Base-by-base conservation (phyloP, 768 basidiomycete species). In the Erythrobasidium yunnanense region DNA sequence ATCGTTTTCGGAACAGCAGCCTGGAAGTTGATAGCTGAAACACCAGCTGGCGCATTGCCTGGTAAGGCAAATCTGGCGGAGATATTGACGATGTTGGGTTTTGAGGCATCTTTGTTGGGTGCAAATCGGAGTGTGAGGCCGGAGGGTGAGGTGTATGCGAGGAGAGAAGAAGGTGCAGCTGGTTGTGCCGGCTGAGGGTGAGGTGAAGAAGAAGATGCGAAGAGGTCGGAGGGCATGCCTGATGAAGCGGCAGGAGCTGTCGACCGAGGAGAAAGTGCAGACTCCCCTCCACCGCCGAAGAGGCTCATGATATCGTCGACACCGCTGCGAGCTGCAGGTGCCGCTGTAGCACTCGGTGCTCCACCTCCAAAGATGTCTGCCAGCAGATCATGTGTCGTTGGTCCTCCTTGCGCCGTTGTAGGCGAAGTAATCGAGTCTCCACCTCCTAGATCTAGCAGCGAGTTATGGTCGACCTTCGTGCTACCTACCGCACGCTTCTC, bases 1-100 rank as follows among this genome's bases (percentile, higher is more conserved):
- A 95, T 92, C 0, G 91, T 87, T 82, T 90, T 93, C 2, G 93
- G 93, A 6, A 99, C 93, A 6, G 93, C 95, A 42, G 91, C 95
- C 75, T 97, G 95, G 80, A 99, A 96, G 73, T 85, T 90, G 51
- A 99, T 78, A 1, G 83, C 84, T 4, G 79, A 79, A 1, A 81
- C 84, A 4, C 81, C 57, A 13, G 38, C 45, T 3, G 52, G 53
- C 20, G 77, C 80, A 2, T 74, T 74, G 17, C 83, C 85, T 1
- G 81, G 78, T 1, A 84, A 82, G 66, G 87, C 85, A 80, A 99
- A 97, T 57, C 85, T 81, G 20, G 90, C 92, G 65, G 91, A 77
- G 68, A 97, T 87, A 77, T 92, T 87, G 23, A 93, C 86, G 46
- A 93, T 79, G 38, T 90, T 91, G n/a, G 90, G 88, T 68, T 86